Evolutionary conservation across 1,284 basidiomycete genomes (phyloP).

Genomic region (Melampsora occidentalis): DNA sequence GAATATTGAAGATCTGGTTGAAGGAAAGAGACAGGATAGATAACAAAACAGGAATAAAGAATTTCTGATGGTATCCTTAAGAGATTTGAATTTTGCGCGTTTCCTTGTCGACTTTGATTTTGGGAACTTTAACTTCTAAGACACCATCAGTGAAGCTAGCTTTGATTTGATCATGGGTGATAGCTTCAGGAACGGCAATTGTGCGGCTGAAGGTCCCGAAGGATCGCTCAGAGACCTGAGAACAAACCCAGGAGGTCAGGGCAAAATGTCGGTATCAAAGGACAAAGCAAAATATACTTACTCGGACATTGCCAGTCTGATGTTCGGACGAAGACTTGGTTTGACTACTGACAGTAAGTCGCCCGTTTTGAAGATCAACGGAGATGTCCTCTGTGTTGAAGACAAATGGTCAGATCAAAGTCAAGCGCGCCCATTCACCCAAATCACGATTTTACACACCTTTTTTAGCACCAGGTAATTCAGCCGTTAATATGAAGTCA

Average conservation of each 20-base stretch:
- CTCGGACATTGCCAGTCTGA: constrained; percentile 3
- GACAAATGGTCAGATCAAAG: not conserved
- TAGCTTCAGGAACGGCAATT: constrained; percentile 7
- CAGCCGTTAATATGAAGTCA: not conserved
- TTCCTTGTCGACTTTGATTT: constrained; percentile 5
- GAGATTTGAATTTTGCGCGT: constrained; percentile 13
- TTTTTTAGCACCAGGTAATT: constrained; percentile 17
- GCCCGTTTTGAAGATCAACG: constrained; percentile 17
- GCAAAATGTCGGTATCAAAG: not conserved
- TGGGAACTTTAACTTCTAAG: constrained; percentile 18
- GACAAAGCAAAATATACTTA: not conserved
- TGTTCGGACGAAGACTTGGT: constrained; percentile 7
- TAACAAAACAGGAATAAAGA: too few relatives aligned
- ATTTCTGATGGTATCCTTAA: not conserved
- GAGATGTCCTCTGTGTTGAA: constrained; percentile 16
- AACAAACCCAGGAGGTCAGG: not conserved
- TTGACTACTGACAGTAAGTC: constrained; percentile 8
- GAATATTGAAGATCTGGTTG: too few relatives aligned
- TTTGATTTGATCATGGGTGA: constrained; percentile 31
- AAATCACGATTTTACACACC: not conserved
- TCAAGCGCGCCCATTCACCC: not conserved
- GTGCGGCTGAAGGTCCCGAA: constrained; percentile 22
- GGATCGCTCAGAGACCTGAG: constrained; percentile 24
- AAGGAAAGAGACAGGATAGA: too few relatives aligned
- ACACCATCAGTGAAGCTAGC: constrained; percentile 21